Base-by-base conservation (phyloP, 441 rosid species). In the Corymbia citriodora region DNA sequence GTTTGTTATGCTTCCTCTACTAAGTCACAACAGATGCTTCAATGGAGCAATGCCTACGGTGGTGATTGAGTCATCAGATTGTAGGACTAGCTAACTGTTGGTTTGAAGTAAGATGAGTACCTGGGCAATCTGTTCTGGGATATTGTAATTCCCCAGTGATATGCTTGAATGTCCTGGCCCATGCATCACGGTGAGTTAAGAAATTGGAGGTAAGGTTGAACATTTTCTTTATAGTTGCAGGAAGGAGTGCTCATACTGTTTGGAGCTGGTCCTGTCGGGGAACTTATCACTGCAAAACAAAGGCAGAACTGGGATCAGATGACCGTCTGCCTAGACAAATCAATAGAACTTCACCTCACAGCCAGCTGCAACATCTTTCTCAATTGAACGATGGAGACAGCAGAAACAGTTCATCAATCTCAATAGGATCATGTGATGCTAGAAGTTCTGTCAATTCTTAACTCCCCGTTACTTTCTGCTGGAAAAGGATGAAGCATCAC, bases 151-250 rank as follows among this genome's bases (percentile, higher is more conserved):
- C 94, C 79, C 93, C 93, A 27, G 96, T 93, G 48, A 98, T 96
- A 29, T 93, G 95, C 93, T 98, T 99, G 50, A 98, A 97, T n/a
- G 99, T 97, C 63, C 96, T 96, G 2, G 99, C 99, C 99, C 99
- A 97, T 59, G 99, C 99, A 92, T 98, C 99, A 90, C 99, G 93
- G 92, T 96, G 97, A 88, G 99, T 98, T 79, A 98, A 95, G 94
- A 95, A 98, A 91, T 96, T 97, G 50, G 99, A 97, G 57, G 94
- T 91, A 54, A 98, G 95, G 88, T 96, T 95, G 96, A 98, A 98
- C 21, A 98, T 93, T 91, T 98, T 97, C 97, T 97, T 98, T 87
- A 98, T 93, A 25, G 98, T 98, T 70, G 99, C 99, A 17, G 99
- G 98, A 89, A 97, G 63, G 99, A 98, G 88, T 97, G 99, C 93